Percentiles rank a stretch among this genome's conserved stretches.
Evolutionary conservation across 768 basidiomycete species (phyloP).

Genomic region (Nidularia pulvinata): DNA sequence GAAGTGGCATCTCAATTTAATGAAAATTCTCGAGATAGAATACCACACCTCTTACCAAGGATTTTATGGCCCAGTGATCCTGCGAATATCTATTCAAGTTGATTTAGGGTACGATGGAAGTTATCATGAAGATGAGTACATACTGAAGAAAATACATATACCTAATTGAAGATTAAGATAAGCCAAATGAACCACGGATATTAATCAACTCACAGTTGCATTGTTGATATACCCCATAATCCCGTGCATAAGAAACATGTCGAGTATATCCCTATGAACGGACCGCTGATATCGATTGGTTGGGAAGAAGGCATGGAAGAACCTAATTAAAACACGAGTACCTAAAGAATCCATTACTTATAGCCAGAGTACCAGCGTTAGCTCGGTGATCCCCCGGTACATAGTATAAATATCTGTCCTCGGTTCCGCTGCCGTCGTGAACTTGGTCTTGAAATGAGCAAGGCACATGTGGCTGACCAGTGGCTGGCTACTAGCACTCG

Average conservation of each 20-base stretch:
- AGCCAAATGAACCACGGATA: neutral
- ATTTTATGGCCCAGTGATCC: neutral
- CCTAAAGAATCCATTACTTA: no score
- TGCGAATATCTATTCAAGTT: neutral
- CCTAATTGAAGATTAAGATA: neutral
- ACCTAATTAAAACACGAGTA: no score
- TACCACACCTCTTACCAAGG: neutral
- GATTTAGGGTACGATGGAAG: neutral
- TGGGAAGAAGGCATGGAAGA: slow-evolving; percentile 1
- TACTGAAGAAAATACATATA: neutral
- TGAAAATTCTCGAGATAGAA: neutral
- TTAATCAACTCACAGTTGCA: neutral
- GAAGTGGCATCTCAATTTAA: neutral
- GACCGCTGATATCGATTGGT: neutral
- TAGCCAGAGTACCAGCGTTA: no score
- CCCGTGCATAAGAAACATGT: neutral
- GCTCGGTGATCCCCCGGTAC: no score
- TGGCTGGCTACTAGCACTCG: no score
- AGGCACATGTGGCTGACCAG: no score
- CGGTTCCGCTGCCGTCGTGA: no score
- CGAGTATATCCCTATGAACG: neutral
- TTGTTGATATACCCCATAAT: neutral
- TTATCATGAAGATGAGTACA: neutral
- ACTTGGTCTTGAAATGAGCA: no score
- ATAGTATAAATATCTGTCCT: no score